These are phyloP conservation scores for Apiotrichum sp. DNA, from an alignment of 1,284 basidiomycete species.

Conservation along the genomic window DNA sequence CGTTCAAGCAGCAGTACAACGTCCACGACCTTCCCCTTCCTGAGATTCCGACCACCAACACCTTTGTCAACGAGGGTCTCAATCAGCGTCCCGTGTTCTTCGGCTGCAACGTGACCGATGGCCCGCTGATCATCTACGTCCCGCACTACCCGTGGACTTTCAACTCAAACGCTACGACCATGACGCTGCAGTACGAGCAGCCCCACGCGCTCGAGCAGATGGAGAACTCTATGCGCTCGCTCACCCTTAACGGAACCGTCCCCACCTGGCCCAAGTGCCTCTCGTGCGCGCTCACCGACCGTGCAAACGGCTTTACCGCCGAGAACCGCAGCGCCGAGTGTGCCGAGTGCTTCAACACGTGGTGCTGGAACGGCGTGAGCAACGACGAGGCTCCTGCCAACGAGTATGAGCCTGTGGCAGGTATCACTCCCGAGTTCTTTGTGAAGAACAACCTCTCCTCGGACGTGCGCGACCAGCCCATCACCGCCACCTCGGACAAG, in stretches of 20 bases:
- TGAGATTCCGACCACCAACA: slow-evolving; percentile 47
- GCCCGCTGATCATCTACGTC: slow-evolving; percentile 48
- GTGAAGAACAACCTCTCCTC: slow-evolving; percentile 14
- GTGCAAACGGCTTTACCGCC: slow-evolving; percentile 34
- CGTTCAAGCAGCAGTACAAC: slow-evolving; percentile 26
- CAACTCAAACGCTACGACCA: slow-evolving; percentile 45
- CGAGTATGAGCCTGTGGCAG: slow-evolving; percentile 19
- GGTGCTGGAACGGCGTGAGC: slow-evolving; percentile 43
- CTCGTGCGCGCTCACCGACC: slow-evolving; percentile 48
- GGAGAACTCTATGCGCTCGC: slow-evolving; percentile 30
- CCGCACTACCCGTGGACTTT: slow-evolving; percentile 50
- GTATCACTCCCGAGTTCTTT: slow-evolving; percentile 29
- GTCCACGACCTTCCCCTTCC: slow-evolving; percentile 43
- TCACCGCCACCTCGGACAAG: neutral
- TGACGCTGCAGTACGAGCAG: slow-evolving; percentile 46
- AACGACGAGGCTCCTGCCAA: slow-evolving; percentile 20
- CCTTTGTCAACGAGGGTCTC: slow-evolving; percentile 52
- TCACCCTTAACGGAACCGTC: slow-evolving; percentile 42
- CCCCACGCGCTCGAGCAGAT: slow-evolving; percentile 34
- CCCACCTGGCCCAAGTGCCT: slow-evolving; percentile 45
- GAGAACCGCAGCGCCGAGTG: slow-evolving; percentile 37
- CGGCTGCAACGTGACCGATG: slow-evolving; percentile 44
- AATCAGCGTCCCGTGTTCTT: slow-evolving; percentile 51
- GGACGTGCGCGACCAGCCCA: slow-evolving; percentile 3
- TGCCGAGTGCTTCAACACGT: slow-evolving; percentile 42